Percentiles rank a stretch among this genome's conserved stretches.
Evolutionary conservation across 78 protist species (phyloP).

Genomic region (Salpingoeca rosetta): DNA sequence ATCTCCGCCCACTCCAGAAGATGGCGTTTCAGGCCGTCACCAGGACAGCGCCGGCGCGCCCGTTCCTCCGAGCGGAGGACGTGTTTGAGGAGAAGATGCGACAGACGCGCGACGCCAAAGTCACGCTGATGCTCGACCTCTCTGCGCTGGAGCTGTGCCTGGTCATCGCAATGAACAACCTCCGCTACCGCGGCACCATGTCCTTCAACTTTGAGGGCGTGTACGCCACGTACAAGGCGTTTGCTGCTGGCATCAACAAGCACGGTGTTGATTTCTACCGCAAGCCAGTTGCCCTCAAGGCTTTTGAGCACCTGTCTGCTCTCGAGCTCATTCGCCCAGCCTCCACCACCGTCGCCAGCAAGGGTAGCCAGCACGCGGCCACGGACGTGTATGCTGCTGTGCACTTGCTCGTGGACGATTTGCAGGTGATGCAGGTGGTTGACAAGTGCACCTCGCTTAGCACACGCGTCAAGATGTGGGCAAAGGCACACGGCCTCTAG

Average conservation of each 20-base stretch:
- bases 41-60: neutral
- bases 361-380: neutral
- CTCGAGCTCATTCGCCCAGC: neutral
- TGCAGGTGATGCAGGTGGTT: neutral
- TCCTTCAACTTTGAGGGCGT: neutral
- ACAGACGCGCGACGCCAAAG: neutral
- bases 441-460: neutral
- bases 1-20: neutral
- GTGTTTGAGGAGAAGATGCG: neutral
- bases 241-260: neutral
- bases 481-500: neutral
- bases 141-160: neutral
- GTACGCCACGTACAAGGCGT: neutral
- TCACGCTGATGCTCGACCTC: neutral
- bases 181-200: neutral
- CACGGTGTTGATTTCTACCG: neutral
- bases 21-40: neutral
- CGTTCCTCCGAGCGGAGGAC: neutral
- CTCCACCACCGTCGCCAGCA: too few species aligned
- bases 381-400: neutral
- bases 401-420: neutral
- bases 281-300: neutral
- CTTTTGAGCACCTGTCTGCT: neutral
- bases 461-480: neutral
- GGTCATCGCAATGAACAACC: neutral